phyloP scores from a whole-genome alignment of 768 basidiomycete species.

The Auricularia sp. region DNA sequence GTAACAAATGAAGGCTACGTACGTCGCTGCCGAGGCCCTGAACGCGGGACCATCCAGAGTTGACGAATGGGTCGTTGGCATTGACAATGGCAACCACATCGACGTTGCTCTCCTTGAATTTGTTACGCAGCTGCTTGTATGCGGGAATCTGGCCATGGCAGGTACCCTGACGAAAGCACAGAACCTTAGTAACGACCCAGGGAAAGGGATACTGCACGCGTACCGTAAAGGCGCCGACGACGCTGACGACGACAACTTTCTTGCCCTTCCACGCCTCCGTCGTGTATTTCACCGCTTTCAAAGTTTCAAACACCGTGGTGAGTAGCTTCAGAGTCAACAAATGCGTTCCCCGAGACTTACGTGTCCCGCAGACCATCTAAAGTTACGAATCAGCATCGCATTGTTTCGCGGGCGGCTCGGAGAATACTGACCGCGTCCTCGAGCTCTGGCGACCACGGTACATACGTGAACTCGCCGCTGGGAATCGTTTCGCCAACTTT shows the following conservation, averaged over 20 bases:
- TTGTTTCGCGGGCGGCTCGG: background rate
- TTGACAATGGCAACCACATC: slow-evolving; percentile 14
- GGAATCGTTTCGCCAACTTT: slow-evolving; percentile 45
- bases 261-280: slow-evolving; percentile 70
- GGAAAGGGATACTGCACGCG: slow-evolving; percentile 12
- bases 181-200: background rate
- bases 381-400: slow-evolving; percentile 1
- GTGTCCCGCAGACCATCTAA: slow-evolving; percentile 52
- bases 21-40: slow-evolving; percentile 16
- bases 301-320: background rate
- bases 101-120: slow-evolving; percentile 17
- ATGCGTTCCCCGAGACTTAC: slow-evolving; percentile 29
- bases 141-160: background rate
- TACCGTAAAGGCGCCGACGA: slow-evolving; percentile 77
- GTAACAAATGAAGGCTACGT: background rate
- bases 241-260: slow-evolving; percentile 68
- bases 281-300: slow-evolving; percentile 40
- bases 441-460: slow-evolving; percentile 53
- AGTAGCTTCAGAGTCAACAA: slow-evolving; percentile 4
- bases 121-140: background rate
- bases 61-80: slow-evolving; percentile 15
- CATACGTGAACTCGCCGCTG: slow-evolving; percentile 33
- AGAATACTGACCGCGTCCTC: slow-evolving; percentile 41
- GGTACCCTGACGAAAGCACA: background rate
- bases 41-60: slow-evolving; percentile 18